phyloP scores from a whole-genome alignment of 2,329 filamentous ascomycete genomes.

The Alternaria sp. region DNA sequence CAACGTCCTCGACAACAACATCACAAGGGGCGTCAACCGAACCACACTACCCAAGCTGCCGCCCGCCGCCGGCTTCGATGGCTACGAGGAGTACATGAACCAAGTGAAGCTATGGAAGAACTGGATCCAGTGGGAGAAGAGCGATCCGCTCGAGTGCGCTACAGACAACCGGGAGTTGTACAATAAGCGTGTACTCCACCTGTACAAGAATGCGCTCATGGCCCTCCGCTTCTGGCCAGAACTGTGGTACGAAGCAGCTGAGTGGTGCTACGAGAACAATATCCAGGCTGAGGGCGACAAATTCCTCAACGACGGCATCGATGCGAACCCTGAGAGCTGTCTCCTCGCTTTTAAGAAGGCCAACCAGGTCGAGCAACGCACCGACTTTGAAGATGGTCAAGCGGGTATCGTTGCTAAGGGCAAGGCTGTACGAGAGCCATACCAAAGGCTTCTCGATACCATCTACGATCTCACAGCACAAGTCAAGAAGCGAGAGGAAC shows the following conservation, averaged over 20 bases:
- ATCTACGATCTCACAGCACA: slow-evolving; percentile 87
- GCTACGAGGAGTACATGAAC: slow-evolving; percentile 79
- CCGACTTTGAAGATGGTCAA: slow-evolving; percentile 77
- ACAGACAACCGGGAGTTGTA: slow-evolving; percentile 78
- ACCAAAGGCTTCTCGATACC: slow-evolving; percentile 80
- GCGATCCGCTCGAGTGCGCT: slow-evolving; percentile 85
- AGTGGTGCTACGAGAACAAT: slow-evolving; percentile 86
- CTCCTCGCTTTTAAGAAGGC: slow-evolving; percentile 88
- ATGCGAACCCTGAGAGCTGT: slow-evolving; percentile 92
- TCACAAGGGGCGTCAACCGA: slow-evolving; percentile 76
- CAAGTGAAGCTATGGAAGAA: slow-evolving; percentile 90
- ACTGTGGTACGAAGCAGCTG: slow-evolving; percentile 92
- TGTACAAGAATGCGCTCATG: slow-evolving; percentile 94
- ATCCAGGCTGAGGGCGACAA: slow-evolving; percentile 75
- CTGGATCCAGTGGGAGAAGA: slow-evolving; percentile 96
- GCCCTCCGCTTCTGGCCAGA: slow-evolving; percentile 93
- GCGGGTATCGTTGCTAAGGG: slow-evolving; percentile 69
- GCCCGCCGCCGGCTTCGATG: slow-evolving; percentile 84
- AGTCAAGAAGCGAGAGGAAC: slow-evolving; percentile 69
- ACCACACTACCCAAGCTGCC: slow-evolving; percentile 82
- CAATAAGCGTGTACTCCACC: slow-evolving; percentile 81
- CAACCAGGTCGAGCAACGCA: slow-evolving; percentile 82
- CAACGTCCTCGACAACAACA: slow-evolving; percentile 89
- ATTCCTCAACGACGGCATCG: slow-evolving; percentile 81
- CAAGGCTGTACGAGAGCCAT: slow-evolving; percentile 79